Evolutionary conservation across 169 alveolate genomes (phyloP).

Genomic region (Plasmodium ovale): DNA sequence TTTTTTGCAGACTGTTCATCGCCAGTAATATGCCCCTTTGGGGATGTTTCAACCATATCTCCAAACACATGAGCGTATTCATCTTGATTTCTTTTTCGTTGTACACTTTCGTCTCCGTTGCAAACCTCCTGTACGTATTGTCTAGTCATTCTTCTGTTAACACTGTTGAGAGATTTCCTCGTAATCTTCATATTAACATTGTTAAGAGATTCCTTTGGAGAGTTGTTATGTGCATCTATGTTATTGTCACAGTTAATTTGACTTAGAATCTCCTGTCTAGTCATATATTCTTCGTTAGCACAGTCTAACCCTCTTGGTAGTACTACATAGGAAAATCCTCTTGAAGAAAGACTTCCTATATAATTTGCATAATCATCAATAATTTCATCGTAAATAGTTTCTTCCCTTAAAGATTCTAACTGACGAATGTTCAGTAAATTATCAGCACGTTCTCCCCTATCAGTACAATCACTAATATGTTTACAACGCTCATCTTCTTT

Average conservation of each 20-base stretch:
- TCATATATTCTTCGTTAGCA: conserved; percentile 17
- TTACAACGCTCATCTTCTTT: too few species aligned
- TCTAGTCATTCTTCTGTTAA: too few species aligned
- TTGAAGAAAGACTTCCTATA: conserved; percentile 1
- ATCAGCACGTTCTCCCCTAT: not conserved
- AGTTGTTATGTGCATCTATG: not conserved
- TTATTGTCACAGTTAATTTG: not conserved
- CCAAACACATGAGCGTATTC: too few species aligned
- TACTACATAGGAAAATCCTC: conserved; percentile 38
- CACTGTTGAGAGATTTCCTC: too few species aligned
- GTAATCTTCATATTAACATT: too few species aligned
- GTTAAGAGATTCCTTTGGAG: not conserved
- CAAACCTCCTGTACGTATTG: too few species aligned
- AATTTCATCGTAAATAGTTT: conserved; percentile 49
- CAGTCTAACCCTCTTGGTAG: conserved; percentile 17
- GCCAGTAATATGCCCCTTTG: too few species aligned
- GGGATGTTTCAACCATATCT: too few species aligned
- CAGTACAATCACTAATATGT: not conserved
- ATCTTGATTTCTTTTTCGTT: too few species aligned
- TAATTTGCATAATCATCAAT: conserved; percentile 49
- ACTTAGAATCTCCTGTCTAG: conserved; percentile 30
- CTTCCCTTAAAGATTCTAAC: conserved; percentile 33
- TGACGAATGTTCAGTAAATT: conserved; percentile 24
- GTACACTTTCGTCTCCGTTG: too few species aligned
- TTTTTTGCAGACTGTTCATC: too few species aligned